A percentile compares a stretch with the other conserved stretches of the same genome.
Conservation (phyloP, 1,139 yeast genomes). For the Pichia sp. region DNA sequence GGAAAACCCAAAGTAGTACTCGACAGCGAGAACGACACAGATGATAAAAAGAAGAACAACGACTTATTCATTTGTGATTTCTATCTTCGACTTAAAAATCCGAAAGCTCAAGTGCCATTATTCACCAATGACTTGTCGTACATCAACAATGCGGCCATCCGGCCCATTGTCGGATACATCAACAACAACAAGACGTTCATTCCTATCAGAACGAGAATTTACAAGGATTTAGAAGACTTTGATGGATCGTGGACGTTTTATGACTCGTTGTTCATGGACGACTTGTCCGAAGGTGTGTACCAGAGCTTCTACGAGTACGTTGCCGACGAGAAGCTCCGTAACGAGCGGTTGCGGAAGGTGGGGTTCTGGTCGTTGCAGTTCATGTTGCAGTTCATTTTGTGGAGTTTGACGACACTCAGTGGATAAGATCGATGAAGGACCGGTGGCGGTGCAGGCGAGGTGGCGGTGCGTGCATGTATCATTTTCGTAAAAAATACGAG, state of each 20-base stretch:
- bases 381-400: slow-evolving; percentile 72
- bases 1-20: not conserved
- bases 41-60: slow-evolving; percentile 28
- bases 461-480: too few relatives aligned
- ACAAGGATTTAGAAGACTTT: slow-evolving; percentile 75
- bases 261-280: slow-evolving; percentile 90
- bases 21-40: not conserved
- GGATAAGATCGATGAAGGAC: slow-evolving; percentile 3
- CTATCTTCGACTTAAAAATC: slow-evolving; percentile 75
- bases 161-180: slow-evolving; percentile 95
- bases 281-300: slow-evolving; percentile 84
- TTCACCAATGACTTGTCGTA: slow-evolving; percentile 83
- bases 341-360: slow-evolving; percentile 72
- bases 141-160: slow-evolving; percentile 83
- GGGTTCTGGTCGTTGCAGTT: slow-evolving; percentile 94
- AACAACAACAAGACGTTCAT: slow-evolving; percentile 87
- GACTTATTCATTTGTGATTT: slow-evolving; percentile 66
- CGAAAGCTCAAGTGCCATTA: slow-evolving; percentile 85
- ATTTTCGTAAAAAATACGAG: too few relatives aligned
- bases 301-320: slow-evolving; percentile 89
- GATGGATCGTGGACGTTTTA: slow-evolving; percentile 97
- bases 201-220: slow-evolving; percentile 83
- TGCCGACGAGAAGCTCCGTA: slow-evolving; percentile 78
- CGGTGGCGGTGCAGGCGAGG: not conserved
- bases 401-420: slow-evolving; percentile 51